These are phyloP conservation scores for Aspergillus hancockii DNA, from an alignment of 495 filamentous ascomycete species.

Conservation along the genomic window DNA sequence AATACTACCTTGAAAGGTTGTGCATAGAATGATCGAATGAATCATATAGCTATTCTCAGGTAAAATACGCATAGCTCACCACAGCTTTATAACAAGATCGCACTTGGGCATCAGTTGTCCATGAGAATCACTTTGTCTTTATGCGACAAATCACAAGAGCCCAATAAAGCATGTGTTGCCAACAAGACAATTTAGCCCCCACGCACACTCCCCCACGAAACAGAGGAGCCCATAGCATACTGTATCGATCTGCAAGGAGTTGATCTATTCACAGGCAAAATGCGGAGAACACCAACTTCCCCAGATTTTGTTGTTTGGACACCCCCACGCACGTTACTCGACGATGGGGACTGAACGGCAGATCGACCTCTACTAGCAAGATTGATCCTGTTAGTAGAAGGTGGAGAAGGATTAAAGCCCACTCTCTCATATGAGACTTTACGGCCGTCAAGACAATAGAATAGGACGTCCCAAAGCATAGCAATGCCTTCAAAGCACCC, in stretches of 20 bases:
- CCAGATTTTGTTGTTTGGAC: neutral
- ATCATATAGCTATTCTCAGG: no score
- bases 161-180: neutral
- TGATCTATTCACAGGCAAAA: neutral
- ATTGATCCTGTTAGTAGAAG: neutral
- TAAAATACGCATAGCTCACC: no score
- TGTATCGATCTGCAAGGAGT: no score
- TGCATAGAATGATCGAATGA: no score
- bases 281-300: conserved; percentile 13
- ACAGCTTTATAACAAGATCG: no score
- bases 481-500: conserved; percentile 5
- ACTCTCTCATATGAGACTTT: no score
- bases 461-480: neutral
- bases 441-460: neutral
- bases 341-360: neutral
- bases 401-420: neutral
- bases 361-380: conserved; percentile 1
- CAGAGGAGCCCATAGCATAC: no score
- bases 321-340: conserved; percentile 4
- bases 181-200: neutral
- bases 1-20: no score
- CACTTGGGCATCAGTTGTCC: no score
- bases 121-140: no score
- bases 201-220: neutral
- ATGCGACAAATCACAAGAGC: neutral